A percentile compares a stretch with the other conserved stretches of the same genome.
Conservation (phyloP, 1,284 basidiomycete species). For the Vanrija pseudolonga region DNA sequence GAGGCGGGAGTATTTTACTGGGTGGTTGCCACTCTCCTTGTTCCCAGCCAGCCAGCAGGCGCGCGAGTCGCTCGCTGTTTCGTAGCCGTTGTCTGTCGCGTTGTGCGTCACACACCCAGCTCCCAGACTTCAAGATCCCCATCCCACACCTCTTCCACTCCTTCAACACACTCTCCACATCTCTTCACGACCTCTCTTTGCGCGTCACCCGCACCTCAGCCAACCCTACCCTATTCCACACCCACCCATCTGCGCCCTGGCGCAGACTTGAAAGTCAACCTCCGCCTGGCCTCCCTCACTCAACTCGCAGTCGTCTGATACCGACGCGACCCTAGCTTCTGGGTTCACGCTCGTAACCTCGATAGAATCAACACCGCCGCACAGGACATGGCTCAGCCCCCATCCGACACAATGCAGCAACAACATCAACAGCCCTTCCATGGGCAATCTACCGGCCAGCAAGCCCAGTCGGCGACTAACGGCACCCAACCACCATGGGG, state of each 20-base stretch:
- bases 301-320: too few species aligned
- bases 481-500: conserved; percentile 38
- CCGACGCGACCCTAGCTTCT: too few species aligned
- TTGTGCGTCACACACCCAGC: too few species aligned
- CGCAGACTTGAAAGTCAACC: not conserved
- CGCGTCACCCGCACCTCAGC: not conserved
- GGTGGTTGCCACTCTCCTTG: too few species aligned
- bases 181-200: not conserved
- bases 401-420: not conserved
- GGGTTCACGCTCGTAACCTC: too few species aligned
- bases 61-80: too few species aligned
- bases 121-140: too few species aligned
- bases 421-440: conserved; percentile 1
- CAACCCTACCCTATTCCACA: not conserved
- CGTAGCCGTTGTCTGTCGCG: too few species aligned
- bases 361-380: too few species aligned
- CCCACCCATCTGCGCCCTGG: not conserved
- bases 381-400: too few species aligned
- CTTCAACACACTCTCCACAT: not conserved
- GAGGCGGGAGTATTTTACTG: too few species aligned
- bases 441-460: not conserved
- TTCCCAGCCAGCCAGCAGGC: too few species aligned
- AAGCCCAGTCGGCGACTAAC: not conserved
- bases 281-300: not conserved
- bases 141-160: not conserved